Conservation (phyloP, 108 stramenopile genomes). For the Cylindrotheca closterium region DNA sequence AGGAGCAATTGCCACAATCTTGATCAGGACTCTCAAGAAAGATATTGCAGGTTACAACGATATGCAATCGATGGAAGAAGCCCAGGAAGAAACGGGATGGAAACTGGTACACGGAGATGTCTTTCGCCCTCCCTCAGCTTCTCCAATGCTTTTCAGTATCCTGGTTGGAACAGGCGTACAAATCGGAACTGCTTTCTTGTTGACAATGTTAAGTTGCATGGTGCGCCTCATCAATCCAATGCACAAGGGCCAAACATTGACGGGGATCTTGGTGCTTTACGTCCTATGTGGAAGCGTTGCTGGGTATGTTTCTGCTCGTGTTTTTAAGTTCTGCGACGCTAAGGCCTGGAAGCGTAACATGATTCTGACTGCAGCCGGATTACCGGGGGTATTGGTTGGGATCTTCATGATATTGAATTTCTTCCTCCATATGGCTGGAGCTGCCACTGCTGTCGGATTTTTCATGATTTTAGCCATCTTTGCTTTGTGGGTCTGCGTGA, state of each 20-base stretch:
- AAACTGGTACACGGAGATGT: conserved; percentile 98
- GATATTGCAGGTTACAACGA: conserved; percentile 98
- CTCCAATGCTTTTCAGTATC: conserved; percentile 82
- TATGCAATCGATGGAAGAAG: conserved; percentile 76
- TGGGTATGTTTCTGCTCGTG: conserved; percentile 83
- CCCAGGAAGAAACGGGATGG: conserved; percentile 97
- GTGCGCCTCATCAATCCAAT: conserved; percentile 89
- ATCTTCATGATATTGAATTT: conserved; percentile 87
- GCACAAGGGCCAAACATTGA: conserved; percentile 93
- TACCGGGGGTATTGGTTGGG: conserved; percentile 77
- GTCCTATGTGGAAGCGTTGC: conserved; percentile 89
- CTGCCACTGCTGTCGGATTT: conserved; percentile 90
- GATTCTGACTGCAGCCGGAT: conserved; percentile 78
- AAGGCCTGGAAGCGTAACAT: conserved; percentile 79
- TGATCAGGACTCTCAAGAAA: conserved; percentile 90
- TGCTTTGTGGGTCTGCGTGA: conserved; percentile 80
- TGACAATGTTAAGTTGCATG: conserved; percentile 77
- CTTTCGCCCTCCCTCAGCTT: conserved; percentile 86
- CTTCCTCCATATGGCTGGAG: conserved; percentile 75
- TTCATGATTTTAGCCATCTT: conserved; percentile 81
- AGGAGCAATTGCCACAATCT: conserved; percentile 92
- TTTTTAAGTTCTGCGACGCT: conserved; percentile 91
- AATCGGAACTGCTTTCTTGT: conserved; percentile 79
- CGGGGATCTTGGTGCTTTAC: conserved; percentile 85
- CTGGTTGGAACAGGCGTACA: conserved; percentile 93